Evolutionary conservation across 768 basidiomycete genomes (phyloP), one percentile per base, ranked within the genome.

Genomic region (Filobasidium wieringae): DNA sequence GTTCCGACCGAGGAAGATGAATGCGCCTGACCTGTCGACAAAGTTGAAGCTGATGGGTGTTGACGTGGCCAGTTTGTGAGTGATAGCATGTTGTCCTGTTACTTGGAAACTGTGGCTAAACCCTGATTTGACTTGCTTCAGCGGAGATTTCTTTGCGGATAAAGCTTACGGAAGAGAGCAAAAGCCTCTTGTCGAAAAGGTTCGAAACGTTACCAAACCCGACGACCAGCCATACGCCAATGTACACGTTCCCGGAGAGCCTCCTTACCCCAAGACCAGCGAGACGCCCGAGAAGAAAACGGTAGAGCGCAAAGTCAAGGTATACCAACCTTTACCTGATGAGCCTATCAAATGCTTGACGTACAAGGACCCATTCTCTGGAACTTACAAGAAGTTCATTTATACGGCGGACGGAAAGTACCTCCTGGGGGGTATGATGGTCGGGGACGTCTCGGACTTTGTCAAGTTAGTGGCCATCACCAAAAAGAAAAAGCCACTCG

Each of bases 351-450:
- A 83, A 63, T 80, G 80, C 51, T 72, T 87, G 37, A 79, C 79
- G 2, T 87, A 86, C 69, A 60, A 59, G 51, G 86, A 87, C 66
- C 85, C 85, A 0, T 85, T 87, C 69, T 75, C 77, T n/a, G 77
- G 76, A 2, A 79, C 81, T 8, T 87, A 86, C 76, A 86, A 86
- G 73, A 86, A 85, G 66, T 85, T 84, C 61, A 80, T 86, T 40
- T 86, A 86, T 68, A 82, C 79, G 11, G 78, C 78, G 7, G 84
- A 86, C 65, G 85, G 85, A 11, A 82, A 83, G 70, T 78, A 84
- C 63, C 75, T 87, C 12, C 72, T 87, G 3, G 85, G 85, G 12
- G 85, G 85, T 3, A 84, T 85, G 80, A 84, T 86, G 84, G 79
- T 87, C n/a, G 85, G 85, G 2, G 83, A 85, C 64, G 80, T 80